Conservation (phyloP, 768 basidiomycete species). For the Xanthoconium stramineum region DNA sequence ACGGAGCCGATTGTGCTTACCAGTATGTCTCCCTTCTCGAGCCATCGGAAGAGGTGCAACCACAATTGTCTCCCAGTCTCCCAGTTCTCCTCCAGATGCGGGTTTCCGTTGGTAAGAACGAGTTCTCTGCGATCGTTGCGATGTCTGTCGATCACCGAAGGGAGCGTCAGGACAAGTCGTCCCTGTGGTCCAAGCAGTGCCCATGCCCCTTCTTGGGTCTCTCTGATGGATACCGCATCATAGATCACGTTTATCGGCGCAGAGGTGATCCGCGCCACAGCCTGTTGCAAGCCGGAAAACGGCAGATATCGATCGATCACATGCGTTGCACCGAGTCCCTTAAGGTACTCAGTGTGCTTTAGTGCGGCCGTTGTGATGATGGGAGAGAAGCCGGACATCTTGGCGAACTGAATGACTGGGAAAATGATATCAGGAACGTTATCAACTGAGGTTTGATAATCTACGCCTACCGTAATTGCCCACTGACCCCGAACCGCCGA, state of each 20-base stretch:
- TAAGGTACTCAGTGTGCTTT: constrained; percentile 35
- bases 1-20: constrained; percentile 14
- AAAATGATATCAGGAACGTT: constrained; percentile 12
- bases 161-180: constrained; percentile 33
- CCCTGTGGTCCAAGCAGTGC: constrained; percentile 38
- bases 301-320: constrained; percentile 32
- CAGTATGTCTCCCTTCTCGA: constrained; percentile 32
- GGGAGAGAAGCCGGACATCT: constrained; percentile 39
- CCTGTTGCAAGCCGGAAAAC: constrained; percentile 31
- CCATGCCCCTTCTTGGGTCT: constrained; percentile 39
- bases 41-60: constrained; percentile 24
- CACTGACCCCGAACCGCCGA: constrained; percentile 48
- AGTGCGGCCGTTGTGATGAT: constrained; percentile 35
- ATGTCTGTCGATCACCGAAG: constrained; percentile 30
- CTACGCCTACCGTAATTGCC: constrained; percentile 45
- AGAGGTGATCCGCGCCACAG: constrained; percentile 35
- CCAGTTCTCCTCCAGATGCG: constrained; percentile 33
- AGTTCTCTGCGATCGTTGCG: constrained; percentile 27
- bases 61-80: constrained; percentile 33
- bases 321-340: constrained; percentile 33
- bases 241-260: constrained; percentile 35
- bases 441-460: constrained; percentile 6
- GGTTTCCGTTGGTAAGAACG: constrained; percentile 32
- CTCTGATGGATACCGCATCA: constrained; percentile 37
- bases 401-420: constrained; percentile 39